Conservation (phyloP, 2,329 filamentous ascomycete genomes). For the Aspergillus flavus region DNA sequence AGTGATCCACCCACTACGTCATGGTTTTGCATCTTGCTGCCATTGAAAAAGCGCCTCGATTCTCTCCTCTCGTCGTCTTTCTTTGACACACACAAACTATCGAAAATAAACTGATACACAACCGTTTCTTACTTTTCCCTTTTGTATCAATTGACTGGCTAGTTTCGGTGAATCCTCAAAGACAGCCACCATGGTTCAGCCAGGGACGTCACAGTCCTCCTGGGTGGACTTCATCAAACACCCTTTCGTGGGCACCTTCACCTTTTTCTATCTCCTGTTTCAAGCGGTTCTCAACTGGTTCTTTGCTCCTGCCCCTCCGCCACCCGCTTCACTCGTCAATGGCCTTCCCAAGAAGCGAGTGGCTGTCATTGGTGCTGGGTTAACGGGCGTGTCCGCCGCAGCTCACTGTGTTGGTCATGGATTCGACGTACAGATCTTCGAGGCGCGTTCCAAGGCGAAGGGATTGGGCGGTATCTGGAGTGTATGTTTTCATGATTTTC, state of each 20-base stretch:
- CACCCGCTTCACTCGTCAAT: conserved; percentile 53
- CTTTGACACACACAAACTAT: too few species aligned
- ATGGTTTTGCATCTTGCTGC: not conserved
- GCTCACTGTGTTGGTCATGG: conserved; percentile 84
- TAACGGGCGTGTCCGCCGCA: conserved; percentile 77
- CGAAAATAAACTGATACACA: not conserved
- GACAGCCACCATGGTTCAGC: not conserved
- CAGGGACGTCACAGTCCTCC: conserved; percentile 12
- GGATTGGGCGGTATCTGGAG: conserved; percentile 78
- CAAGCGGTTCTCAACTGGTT: conserved; percentile 44
- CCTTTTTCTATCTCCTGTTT: conserved; percentile 33
- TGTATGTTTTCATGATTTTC: conserved; percentile 47
- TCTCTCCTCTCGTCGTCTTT: not conserved
- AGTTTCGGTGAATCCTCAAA: not conserved
- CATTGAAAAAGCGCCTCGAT: not conserved
- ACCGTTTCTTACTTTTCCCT: not conserved
- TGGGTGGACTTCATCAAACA: conserved; percentile 28
- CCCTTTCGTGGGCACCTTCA: conserved; percentile 35
- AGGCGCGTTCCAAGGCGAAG: conserved; percentile 66
- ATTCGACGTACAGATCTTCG: conserved; percentile 79
- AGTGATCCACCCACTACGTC: conserved; percentile 2
- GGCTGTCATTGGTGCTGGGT: conserved; percentile 69
- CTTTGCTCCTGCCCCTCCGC: conserved; percentile 71
- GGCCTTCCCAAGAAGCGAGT: conserved; percentile 60
- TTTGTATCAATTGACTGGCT: not conserved